phyloP scores from a whole-genome alignment of 495 filamentous ascomycete species.

The Rusavskia elegans region DNA sequence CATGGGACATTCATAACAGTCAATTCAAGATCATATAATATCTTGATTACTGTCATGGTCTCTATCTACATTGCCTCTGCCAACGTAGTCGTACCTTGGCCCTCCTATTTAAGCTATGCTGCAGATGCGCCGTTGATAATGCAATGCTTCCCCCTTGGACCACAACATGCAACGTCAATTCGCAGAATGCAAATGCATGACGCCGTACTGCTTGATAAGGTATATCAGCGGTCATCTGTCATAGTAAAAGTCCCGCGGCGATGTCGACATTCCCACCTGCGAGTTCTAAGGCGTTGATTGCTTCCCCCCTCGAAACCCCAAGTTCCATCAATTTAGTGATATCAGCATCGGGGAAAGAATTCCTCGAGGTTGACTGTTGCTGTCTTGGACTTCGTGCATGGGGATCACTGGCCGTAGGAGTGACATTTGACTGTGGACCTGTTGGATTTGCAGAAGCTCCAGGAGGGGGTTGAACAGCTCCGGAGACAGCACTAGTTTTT shows the following conservation, averaged over 20 bases:
- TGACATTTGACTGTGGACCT: constrained; percentile 2
- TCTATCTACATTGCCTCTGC: too few species aligned
- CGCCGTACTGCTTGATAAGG: too few species aligned
- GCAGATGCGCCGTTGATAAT: too few species aligned
- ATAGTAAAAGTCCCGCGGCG: constrained; percentile 69
- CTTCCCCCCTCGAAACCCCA: constrained; percentile 63
- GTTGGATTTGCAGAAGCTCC: neutral
- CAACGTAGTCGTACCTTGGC: too few species aligned
- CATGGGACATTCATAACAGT: neutral
- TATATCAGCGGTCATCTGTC: neutral
- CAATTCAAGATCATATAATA: too few species aligned
- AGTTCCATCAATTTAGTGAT: constrained; percentile 62
- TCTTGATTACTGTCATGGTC: too few species aligned
- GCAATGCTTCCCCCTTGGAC: too few species aligned
- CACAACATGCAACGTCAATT: neutral
- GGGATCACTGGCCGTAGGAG: constrained; percentile 10
- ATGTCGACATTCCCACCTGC: constrained; percentile 74
- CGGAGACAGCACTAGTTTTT: constrained; percentile 69
- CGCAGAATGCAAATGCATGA: neutral
- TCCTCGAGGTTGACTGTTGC: constrained; percentile 4
- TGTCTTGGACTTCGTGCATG: constrained; percentile 6
- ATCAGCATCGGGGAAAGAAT: constrained; percentile 38
- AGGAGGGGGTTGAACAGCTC: constrained; percentile 50
- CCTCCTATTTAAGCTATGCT: too few species aligned
- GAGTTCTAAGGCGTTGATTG: constrained; percentile 63